Evolutionary conservation across 768 basidiomycete genomes (phyloP).

Genomic region (Suillus clintonianus): DNA sequence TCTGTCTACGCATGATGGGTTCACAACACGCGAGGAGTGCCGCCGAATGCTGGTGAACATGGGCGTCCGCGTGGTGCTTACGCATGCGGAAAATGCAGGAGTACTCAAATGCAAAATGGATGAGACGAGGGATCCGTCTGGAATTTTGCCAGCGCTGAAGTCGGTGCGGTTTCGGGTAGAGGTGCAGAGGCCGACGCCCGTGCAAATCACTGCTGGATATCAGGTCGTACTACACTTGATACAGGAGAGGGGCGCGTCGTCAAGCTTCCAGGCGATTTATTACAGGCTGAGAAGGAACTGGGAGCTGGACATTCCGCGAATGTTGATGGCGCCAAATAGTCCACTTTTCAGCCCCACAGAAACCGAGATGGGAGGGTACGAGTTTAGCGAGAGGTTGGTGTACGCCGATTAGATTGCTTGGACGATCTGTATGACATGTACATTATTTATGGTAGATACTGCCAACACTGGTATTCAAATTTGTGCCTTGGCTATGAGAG

Average conservation of each 20-base stretch:
- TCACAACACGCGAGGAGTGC: constrained; percentile 74
- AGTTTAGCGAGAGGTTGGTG: constrained; percentile 32
- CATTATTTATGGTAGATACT: constrained; percentile 2
- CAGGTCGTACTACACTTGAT: constrained; percentile 64
- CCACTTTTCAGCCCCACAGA: constrained; percentile 30
- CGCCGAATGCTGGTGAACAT: constrained; percentile 69
- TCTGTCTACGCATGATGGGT: constrained; percentile 56
- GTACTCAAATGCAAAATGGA: constrained; percentile 78
- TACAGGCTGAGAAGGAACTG: constrained; percentile 67
- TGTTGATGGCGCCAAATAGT: constrained; percentile 15
- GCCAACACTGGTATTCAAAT: not conserved
- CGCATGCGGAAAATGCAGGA: constrained; percentile 62
- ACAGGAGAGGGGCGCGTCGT: constrained; percentile 86
- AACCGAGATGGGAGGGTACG: constrained; percentile 28
- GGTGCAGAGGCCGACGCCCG: constrained; percentile 46
- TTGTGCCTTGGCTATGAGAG: constrained; percentile 14
- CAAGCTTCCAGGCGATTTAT: constrained; percentile 77
- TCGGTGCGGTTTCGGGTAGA: constrained; percentile 85
- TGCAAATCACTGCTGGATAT: constrained; percentile 48
- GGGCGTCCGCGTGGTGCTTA: constrained; percentile 67
- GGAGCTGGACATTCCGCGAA: constrained; percentile 54
- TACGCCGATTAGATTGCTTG: constrained; percentile 28
- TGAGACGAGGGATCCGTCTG: constrained; percentile 59
- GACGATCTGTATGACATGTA: constrained; percentile 17
- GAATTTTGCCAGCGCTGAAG: constrained; percentile 58